Base-by-base conservation (phyloP, 768 basidiomycete species). In the Mycena galericulata region DNA sequence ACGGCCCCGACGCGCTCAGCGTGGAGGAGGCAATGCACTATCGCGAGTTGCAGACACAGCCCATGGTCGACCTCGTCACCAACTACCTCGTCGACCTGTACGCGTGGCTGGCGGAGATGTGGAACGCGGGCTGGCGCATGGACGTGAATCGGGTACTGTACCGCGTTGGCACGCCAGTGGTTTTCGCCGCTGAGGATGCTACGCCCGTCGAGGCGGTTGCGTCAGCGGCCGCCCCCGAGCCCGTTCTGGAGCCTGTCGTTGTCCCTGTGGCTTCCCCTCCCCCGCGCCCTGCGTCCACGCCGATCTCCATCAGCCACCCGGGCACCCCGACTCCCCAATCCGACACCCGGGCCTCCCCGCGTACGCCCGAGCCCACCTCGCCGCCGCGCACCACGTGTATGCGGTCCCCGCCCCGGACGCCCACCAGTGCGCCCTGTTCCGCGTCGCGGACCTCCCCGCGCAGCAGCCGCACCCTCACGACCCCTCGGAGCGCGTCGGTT, bases 41-140 rank as follows among this genome's bases (percentile, higher is more conserved):
- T 27, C 66, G 66, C 36, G 24, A 4, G 53, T n/a, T 47, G 32
- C 58, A 67, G 46, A 62, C 29, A 9, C 59, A 62, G 26, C 58
- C 53, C 15, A 9, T 34, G 18, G 24, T 67, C 27, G 66, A 62
- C 17, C 59, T 40, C 26, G 46, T 67, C 20, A 40, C 22, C 2
- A 27, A 20, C 22, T 24, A 45, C 15, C 22, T 67, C n/a, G 51
- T 54, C 10, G 26, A 36, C 0, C 49, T 53, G 41, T 66, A 66
- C 43, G 49, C 18, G 30, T 59, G 50, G 57, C 3, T 38, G 2
- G 65, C 47, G 24, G 11, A 12, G 12, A 59, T 60, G 65, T 60
- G 57, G 65, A 54, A 32, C 29, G 11, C 12, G 30, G 50, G 57
- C 22, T 66, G 65, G 65, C 56, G 65, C 57, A 60, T 46, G 22